Percentiles rank a stretch among this genome's conserved stretches.
These are phyloP conservation scores for Claviceps maximensis DNA, from an alignment of 2,329 filamentous ascomycete species.

Conservation along the genomic window DNA sequence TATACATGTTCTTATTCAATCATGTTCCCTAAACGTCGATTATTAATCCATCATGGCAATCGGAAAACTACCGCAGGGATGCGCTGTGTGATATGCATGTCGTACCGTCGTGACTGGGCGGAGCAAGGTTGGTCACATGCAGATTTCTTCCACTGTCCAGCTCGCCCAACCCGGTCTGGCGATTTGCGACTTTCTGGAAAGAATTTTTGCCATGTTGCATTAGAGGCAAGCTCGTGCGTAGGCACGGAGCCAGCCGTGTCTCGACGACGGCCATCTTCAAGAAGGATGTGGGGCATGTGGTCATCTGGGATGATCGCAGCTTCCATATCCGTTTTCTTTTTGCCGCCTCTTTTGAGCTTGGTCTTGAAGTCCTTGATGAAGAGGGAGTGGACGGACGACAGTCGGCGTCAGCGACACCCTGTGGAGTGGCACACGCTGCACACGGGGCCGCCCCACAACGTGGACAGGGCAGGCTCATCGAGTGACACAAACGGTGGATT, in stretches of 20 bases:
- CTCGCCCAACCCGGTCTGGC: not conserved
- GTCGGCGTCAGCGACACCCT: no score
- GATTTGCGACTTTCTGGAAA: not conserved
- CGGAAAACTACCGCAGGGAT: not conserved
- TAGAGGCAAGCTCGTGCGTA: no score
- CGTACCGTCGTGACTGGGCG: not conserved
- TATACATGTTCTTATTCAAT: not conserved
- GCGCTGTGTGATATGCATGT: not conserved
- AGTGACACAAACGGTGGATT: conserved; percentile 7
- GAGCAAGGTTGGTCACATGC: not conserved
- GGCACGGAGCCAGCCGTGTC: not conserved
- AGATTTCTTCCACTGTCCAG: not conserved
- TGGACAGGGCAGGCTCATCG: not conserved
- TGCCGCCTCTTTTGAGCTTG: no score
- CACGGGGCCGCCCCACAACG: not conserved
- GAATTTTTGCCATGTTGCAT: no score
- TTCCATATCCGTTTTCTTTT: no score
- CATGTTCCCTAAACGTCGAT: not conserved
- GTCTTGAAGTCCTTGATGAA: no score
- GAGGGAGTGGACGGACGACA: no score
- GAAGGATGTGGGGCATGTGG: no score
- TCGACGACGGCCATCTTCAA: no score
- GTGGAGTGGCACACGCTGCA: not conserved
- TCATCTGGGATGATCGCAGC: no score
- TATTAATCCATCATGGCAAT: not conserved